phyloP scores from a whole-genome alignment of 2,329 filamentous ascomycete species.

The Colletotrichum lini region DNA sequence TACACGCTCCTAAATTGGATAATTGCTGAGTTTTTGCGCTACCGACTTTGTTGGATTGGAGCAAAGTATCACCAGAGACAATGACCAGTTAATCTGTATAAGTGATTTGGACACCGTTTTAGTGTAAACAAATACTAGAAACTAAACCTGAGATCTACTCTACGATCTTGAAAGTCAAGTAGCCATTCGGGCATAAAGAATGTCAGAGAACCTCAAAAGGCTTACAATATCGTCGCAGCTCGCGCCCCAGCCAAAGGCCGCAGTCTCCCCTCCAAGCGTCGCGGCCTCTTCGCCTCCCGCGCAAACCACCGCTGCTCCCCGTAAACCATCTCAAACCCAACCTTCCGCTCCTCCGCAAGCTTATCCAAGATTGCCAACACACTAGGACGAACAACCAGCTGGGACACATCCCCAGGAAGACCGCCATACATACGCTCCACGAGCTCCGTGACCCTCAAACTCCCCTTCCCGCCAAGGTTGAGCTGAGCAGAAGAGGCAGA shows the following conservation, averaged over 20 bases:
- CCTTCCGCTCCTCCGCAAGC: neutral
- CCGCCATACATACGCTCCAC: neutral
- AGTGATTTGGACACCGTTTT: no score
- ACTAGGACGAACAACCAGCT: neutral
- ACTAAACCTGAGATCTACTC: neutral
- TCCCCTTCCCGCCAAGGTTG: neutral
- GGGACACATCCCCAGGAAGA: neutral
- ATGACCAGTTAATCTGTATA: neutral
- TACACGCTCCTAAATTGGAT: neutral
- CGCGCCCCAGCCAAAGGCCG: neutral
- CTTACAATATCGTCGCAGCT: neutral
- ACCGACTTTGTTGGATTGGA: neutral
- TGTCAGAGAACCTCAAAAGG: neutral
- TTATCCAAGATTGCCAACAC: neutral
- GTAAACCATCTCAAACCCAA: neutral
- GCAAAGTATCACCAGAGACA: neutral
- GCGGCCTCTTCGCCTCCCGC: neutral
- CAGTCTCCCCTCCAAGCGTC: slow-evolving; percentile 1
- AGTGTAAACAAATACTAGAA: neutral
- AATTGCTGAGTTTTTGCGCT: neutral
- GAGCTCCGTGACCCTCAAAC: neutral
- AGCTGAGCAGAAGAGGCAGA: neutral
- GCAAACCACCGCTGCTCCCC: neutral
- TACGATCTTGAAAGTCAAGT: neutral
- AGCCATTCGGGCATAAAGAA: neutral